phyloP scores from a whole-genome alignment of 306 rosid genomes.

The Rosa multiflora region DNA sequence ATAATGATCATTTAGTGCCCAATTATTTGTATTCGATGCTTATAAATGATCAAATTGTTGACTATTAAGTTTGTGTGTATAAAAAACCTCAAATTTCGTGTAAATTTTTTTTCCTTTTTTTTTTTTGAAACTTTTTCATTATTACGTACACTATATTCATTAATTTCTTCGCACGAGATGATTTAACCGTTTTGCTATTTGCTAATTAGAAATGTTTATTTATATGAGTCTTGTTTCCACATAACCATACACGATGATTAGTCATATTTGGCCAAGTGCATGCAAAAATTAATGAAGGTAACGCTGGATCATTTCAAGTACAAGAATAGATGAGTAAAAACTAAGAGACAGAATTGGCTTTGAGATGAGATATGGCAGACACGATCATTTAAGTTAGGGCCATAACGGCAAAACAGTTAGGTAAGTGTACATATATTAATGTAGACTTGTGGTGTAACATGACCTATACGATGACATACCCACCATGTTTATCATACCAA shows the following conservation, averaged over 20 bases:
- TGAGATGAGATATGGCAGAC: slow-evolving; percentile 34
- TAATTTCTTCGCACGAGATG: no score
- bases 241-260: neutral
- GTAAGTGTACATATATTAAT: slow-evolving; percentile 39
- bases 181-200: no score
- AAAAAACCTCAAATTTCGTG: no score
- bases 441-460: neutral
- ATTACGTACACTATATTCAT: no score
- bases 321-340: neutral
- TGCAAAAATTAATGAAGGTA: neutral
- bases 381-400: slow-evolving; percentile 54
- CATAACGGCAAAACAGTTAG: slow-evolving; percentile 32
- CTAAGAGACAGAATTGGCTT: neutral
- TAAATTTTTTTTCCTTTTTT: no score
- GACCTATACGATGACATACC: slow-evolving; percentile 16
- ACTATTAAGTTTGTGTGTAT: no score
- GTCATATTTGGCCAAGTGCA: neutral
- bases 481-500: slow-evolving; percentile 10
- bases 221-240: neutral
- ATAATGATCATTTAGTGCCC: no score
- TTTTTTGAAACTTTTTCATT: no score
- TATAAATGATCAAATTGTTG: no score
- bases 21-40: no score
- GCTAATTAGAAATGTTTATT: no score
- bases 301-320: neutral